phyloP scores from a whole-genome alignment of 345 rosid species.

The Trapa incisa region DNA sequence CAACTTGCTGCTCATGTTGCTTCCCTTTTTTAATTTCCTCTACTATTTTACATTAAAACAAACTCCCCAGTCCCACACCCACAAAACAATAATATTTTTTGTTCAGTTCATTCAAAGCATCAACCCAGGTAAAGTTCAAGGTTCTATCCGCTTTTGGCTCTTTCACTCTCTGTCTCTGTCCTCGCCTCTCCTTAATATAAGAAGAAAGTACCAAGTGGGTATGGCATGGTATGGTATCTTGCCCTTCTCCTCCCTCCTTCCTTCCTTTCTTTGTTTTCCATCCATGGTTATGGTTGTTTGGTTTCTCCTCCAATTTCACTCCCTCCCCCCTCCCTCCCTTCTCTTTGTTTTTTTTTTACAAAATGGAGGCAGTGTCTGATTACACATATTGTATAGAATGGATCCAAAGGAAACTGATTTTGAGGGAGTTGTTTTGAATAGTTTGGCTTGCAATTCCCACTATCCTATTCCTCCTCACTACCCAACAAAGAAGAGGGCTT shows the following conservation, averaged over 20 bases:
- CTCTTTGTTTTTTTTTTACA: too few relatives aligned
- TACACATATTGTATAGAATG: neutral
- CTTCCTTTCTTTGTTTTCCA: too few relatives aligned
- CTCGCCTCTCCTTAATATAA: neutral
- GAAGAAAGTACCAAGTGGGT: conserved; percentile 8
- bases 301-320: too few relatives aligned
- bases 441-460: conserved; percentile 31
- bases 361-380: too few relatives aligned
- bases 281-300: too few relatives aligned
- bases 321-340: too few relatives aligned
- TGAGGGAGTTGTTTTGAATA: conserved; percentile 16
- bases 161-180: conserved; percentile 2
- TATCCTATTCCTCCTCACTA: conserved; percentile 28
- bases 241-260: neutral
- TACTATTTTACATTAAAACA: neutral
- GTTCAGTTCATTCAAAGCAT: neutral
- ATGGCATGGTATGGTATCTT: neutral
- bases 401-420: conserved; percentile 25
- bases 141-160: conserved; percentile 10
- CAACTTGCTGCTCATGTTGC: neutral
- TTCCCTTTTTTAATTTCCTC: neutral
- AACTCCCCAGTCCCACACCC: too few relatives aligned
- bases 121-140: conserved; percentile 1
- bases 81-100: too few relatives aligned
- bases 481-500: conserved; percentile 21